A percentile compares a stretch with the other conserved stretches of the same genome.
phyloP scores from a whole-genome alignment of 805 yeast genomes.

The Schizosaccharomyces japonicus region DNA sequence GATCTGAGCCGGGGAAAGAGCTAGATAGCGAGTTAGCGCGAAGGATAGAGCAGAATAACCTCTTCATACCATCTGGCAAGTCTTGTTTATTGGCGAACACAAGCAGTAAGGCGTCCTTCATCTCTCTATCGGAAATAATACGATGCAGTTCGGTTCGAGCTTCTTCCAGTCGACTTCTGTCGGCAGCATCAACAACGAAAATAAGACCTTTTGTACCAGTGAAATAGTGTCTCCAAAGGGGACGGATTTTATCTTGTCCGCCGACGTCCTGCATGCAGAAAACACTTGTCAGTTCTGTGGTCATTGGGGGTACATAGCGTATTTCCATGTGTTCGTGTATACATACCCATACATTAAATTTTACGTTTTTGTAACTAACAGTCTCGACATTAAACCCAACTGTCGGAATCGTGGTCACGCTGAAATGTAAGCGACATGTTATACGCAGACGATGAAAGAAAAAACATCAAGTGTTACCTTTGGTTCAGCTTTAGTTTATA shows the following conservation, averaged over 20 bases:
- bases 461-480: no score
- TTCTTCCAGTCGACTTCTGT: slow-evolving; percentile 45
- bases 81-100: slow-evolving; percentile 84
- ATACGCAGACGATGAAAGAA: not conserved
- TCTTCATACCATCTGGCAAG: slow-evolving; percentile 24
- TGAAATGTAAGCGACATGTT: slow-evolving; percentile 10
- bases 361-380: slow-evolving; percentile 54
- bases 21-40: not conserved
- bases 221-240: slow-evolving; percentile 86
- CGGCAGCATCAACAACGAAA: slow-evolving; percentile 71
- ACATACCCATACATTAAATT: slow-evolving; percentile 55
- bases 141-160: slow-evolving; percentile 55
- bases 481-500: slow-evolving; percentile 31
- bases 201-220: slow-evolving; percentile 81
- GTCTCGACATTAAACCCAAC: slow-evolving; percentile 58
- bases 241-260: slow-evolving; percentile 80
- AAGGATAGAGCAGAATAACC: not conserved
- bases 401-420: slow-evolving; percentile 58
- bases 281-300: not conserved
- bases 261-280: slow-evolving; percentile 40
- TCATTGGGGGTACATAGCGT: no score
- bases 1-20: slow-evolving; percentile 56
- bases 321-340: not conserved
- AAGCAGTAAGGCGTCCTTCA: slow-evolving; percentile 52
- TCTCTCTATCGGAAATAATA: slow-evolving; percentile 62